These are phyloP conservation scores for Sanghuangporus weigelae DNA, from an alignment of 1,284 basidiomycete species.

Conservation along the genomic window DNA sequence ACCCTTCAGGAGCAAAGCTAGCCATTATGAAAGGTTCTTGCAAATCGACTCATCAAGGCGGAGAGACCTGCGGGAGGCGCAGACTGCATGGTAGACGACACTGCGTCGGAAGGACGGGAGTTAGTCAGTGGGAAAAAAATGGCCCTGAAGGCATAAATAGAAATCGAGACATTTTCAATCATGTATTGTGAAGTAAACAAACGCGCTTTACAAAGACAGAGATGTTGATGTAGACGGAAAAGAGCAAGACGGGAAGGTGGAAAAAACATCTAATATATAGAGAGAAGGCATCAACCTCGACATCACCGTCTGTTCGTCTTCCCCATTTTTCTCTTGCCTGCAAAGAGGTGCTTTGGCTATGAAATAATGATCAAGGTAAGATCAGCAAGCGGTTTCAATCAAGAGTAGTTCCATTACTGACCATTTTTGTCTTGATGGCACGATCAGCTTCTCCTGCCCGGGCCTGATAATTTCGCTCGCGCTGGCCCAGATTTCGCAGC, in stretches of 20 bases:
- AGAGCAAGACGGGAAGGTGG: too few relatives aligned
- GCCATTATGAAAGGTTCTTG: too few relatives aligned
- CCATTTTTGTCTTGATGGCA: slow-evolving; percentile 75
- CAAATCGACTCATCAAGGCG: too few relatives aligned
- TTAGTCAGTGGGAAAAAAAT: too few relatives aligned
- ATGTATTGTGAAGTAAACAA: too few relatives aligned
- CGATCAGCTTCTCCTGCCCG: slow-evolving; percentile 90
- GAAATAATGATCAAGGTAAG: slow-evolving; percentile 17
- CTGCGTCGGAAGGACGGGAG: too few relatives aligned
- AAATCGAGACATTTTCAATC: too few relatives aligned
- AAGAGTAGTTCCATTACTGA: slow-evolving; percentile 28
- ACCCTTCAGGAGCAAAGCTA: slow-evolving; percentile 13
- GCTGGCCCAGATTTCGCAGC: slow-evolving; percentile 80
- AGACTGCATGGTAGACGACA: too few relatives aligned
- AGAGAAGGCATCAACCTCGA: not conserved
- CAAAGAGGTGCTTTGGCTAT: slow-evolving; percentile 80
- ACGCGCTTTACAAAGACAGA: too few relatives aligned
- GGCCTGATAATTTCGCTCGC: slow-evolving; percentile 81
- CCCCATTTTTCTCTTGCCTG: slow-evolving; percentile 85
- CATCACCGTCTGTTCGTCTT: slow-evolving; percentile 76
- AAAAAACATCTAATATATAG: not conserved
- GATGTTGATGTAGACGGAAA: too few relatives aligned
- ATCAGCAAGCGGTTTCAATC: slow-evolving; percentile 23
- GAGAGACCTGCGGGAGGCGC: too few relatives aligned
- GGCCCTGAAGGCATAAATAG: too few relatives aligned